Base-by-base conservation (phyloP, 2,329 filamentous ascomycete genomes). In the Diplocarpon mali region DNA sequence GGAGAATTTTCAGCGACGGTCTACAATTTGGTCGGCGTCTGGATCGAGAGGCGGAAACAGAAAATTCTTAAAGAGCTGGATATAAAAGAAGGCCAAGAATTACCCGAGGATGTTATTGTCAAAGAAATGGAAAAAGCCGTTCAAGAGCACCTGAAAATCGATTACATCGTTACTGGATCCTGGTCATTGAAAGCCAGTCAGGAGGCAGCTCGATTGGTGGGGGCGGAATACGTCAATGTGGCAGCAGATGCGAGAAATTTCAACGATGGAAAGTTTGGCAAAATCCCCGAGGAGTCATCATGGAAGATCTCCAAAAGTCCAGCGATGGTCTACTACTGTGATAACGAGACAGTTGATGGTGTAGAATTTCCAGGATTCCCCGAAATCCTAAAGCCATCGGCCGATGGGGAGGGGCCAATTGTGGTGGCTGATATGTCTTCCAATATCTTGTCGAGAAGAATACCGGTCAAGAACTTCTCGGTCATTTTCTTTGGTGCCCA, bases 361-460 rank as follows among this genome's bases (percentile, higher is more conserved):
- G 87, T 96, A 14, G 90, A 96, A 61, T 95, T 93, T 56, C 86
- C 83, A 5, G 65, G 57, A 3, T 81, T 84, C 59, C 90, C 90
- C 17, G 67, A 80, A 51, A 63, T 65, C 7, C 70, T 93, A 17
- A 73, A 76, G 39, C 65, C 74, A 10, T 64, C 65, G 6, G 64
- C 70, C 1, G 74, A 79, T 40, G 78, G 79, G 8, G 73, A 80
- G 40, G 76, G 78, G 28, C 79, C 80, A 1, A 75, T 94, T 47
- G 83, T 96, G 5, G 82, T 95, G 5, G 87, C 85, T 15, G 90
- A 96, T 64, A 94, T 96, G 85, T 84, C 77, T 38, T 95, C 86
- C 47, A 96, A 95, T 65, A 95, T 96, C 61, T 78, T 96, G 41
- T 87, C 85, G 38, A 72, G 87, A 35, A 75, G 73, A 50, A 75